These are phyloP conservation scores for Cunninghamia lanceolata DNA, from an alignment of 75 land plant species.

Conservation along the genomic window DNA sequence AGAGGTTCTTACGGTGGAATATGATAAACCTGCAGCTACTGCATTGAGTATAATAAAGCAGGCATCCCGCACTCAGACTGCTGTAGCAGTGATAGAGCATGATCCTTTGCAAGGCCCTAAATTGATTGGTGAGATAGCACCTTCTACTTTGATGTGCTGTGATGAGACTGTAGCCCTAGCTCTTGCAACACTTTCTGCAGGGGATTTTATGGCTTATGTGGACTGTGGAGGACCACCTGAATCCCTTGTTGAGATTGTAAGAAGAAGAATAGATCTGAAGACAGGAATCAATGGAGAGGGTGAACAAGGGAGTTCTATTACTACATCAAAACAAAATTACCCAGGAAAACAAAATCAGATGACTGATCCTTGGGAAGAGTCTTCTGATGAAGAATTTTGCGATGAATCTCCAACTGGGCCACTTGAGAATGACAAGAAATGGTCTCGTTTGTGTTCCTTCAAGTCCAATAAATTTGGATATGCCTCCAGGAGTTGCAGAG, in stretches of 20 bases:
- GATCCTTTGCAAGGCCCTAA: slow-evolving; percentile 17
- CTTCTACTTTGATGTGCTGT: slow-evolving; percentile 47
- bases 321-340: not conserved
- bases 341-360: not conserved
- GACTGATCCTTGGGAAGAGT: slow-evolving; percentile 18
- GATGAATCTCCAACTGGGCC: slow-evolving; percentile 23
- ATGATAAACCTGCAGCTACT: slow-evolving; percentile 47
- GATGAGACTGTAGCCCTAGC: slow-evolving; percentile 72
- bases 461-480: slow-evolving; percentile 11
- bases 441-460: slow-evolving; percentile 18
- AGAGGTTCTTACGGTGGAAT: slow-evolving; percentile 31
- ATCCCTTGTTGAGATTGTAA: slow-evolving; percentile 38
- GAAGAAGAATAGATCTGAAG: slow-evolving; percentile 35
- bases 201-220: slow-evolving; percentile 61
- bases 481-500: slow-evolving; percentile 16
- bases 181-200: slow-evolving; percentile 59
- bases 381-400: slow-evolving; percentile 17
- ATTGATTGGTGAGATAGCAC: slow-evolving; percentile 78
- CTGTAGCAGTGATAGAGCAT: slow-evolving; percentile 63
- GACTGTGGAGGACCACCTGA: slow-evolving; percentile 68
- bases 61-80: slow-evolving; percentile 40
- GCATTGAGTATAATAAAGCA: slow-evolving; percentile 38
- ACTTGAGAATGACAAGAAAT: slow-evolving; percentile 8
- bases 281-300: slow-evolving; percentile 18
- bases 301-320: not conserved